phyloP scores from a whole-genome alignment of 2,329 filamentous ascomycete species.

The Nakataea oryzae region DNA sequence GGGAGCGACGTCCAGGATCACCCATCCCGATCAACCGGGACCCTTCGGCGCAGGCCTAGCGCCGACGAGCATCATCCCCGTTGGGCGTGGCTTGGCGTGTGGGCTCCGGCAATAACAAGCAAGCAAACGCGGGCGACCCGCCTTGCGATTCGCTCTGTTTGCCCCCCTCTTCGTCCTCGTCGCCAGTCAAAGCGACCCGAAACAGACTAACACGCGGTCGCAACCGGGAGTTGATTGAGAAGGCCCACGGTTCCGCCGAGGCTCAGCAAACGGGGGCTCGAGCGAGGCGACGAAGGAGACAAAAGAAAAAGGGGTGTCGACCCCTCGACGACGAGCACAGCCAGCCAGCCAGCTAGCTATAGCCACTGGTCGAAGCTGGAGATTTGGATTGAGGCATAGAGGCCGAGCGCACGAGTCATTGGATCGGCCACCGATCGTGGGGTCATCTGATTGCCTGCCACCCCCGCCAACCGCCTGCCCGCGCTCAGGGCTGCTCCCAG shows the following conservation, averaged over 20 bases:
- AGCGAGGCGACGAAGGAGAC: not conserved
- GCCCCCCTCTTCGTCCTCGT: too few species aligned
- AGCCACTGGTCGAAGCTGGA: not conserved
- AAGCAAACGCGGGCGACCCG: too few species aligned
- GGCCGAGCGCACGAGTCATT: not conserved
- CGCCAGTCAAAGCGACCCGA: not conserved
- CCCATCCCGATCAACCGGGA: not conserved
- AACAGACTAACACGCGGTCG: not conserved
- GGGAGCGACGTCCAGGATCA: not conserved
- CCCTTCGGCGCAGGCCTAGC: not conserved
- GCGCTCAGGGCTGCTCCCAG: not conserved
- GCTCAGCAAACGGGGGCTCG: not conserved
- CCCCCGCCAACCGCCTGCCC: not conserved
- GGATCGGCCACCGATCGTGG: not conserved
- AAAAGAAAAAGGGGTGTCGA: not conserved
- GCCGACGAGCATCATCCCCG: not conserved
- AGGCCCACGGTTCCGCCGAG: not conserved
- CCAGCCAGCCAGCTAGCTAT: too few species aligned
- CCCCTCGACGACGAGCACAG: too few species aligned
- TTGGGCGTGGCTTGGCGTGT: not conserved
- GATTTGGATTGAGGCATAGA: too few species aligned
- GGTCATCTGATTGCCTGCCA: not conserved
- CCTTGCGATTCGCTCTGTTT: not conserved
- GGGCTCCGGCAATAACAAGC: not conserved
- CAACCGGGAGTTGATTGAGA: not conserved